Percentiles rank a stretch among this genome's conserved stretches.
Conservation (phyloP, 2,329 filamentous ascomycete species). For the Penicillium sp. region DNA sequence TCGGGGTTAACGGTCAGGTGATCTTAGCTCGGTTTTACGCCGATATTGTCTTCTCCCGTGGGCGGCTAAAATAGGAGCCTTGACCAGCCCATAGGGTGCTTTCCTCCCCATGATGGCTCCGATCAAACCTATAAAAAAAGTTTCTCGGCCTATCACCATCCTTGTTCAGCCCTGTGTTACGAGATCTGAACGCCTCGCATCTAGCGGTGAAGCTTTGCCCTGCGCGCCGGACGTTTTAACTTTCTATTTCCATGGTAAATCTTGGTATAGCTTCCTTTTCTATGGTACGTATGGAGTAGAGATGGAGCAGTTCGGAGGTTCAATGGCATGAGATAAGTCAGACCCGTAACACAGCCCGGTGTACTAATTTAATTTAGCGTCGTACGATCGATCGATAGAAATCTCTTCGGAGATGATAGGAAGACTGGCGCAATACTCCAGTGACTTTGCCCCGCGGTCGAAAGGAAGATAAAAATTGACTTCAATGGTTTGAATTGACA, state of each 20-base stretch:
- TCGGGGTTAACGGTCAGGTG: constrained; percentile 1
- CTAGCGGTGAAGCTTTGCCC: constrained; percentile 25
- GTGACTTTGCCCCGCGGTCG: not conserved
- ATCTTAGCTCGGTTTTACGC: not conserved
- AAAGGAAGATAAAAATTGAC: not conserved
- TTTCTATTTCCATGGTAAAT: not conserved
- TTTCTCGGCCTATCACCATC: constrained; percentile 16
- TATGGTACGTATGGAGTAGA: not conserved
- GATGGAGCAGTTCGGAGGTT: not conserved
- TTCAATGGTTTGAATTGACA: not conserved
- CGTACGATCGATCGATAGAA: not conserved
- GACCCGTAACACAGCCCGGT: not conserved
- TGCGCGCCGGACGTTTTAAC: constrained; percentile 9
- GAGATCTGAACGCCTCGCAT: constrained; percentile 17
- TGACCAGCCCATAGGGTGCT: constrained; percentile 9
- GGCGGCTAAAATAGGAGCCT: constrained; percentile 9
- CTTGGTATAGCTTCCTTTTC: not conserved
- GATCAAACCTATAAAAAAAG: constrained; percentile 5
- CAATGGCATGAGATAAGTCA: not conserved
- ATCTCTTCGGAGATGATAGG: not conserved
- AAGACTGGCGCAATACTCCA: not conserved
- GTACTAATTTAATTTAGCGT: constrained; percentile 1
- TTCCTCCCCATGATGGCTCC: constrained; percentile 7
- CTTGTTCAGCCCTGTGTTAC: not conserved
- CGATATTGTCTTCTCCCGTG: constrained; percentile 4